Base-by-base conservation (phyloP, 2,329 filamentous ascomycete genomes). In the Colletotrichum scovillei region DNA sequence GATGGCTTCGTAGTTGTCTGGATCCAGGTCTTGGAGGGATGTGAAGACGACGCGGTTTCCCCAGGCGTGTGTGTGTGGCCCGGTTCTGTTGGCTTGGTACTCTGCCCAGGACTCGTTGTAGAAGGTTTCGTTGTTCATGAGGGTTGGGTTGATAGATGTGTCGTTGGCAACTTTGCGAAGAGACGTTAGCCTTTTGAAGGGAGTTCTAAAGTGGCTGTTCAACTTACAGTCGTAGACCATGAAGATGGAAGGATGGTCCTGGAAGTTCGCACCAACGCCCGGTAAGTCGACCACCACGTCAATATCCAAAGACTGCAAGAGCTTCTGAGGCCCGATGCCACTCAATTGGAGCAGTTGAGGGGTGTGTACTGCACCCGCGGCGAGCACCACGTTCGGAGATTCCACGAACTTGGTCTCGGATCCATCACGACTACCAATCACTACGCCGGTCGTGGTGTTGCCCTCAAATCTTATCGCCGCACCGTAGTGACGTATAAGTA, bases 311-410 rank as follows among this genome's bases (percentile, higher is more conserved):
- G 77, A 73, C n/a, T 77, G 74, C 7, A 85, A 77, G 14, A 85
- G 77, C 2, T 76, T 76, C 19, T 75, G 76, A 0, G 86, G 86
- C 0, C 90, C 90, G 26, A 92, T 83, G 19, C 90, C 90, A 19
- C 85, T 88, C 1, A 90, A 84, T 76, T 89, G 89, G 4, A 92
- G 84, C 1, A 92, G 78, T 46, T 89, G 86, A 1, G 89, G 88
- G 0, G 88, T 88, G 78, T 90, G 87, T 78, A 88, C 88, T 0
- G 86, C 82, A 7, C 89, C 89, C 1, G 80, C 78, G 0, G 78
- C 78, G 1, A 84, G 77, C 3, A 78, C 82, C 2, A 83, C 82
- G 75, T 79, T 74, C 69, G 65, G 11, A 62, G 78, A 63, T 26
- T 56, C 60, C 52, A 67, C 26, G 35, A 63, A 72, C 16, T 59